Base-by-base conservation (phyloP, 2,329 filamentous ascomycete species). In the Talaromyces verruculosus region DNA sequence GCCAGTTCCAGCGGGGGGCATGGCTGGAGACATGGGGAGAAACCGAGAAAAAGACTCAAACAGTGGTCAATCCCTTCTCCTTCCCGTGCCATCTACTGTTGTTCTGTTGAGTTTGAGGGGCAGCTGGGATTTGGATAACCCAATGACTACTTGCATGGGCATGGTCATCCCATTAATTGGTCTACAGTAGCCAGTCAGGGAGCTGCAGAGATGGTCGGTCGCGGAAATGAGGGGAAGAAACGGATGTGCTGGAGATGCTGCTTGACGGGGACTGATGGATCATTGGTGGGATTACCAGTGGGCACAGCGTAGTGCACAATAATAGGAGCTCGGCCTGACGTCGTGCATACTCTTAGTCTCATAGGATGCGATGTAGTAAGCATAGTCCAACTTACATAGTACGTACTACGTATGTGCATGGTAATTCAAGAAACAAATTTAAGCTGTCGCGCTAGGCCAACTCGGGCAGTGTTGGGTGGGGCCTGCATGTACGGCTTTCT, bases 141-240 rank as follows among this genome's bases (percentile, higher is more conserved):
- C 49, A 53, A 53, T 53, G 35, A 28, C 28, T 13, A 30, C 30
- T 6, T 5, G 15, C 49, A 30, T 33, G 15, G 15, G 15, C 28
- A 33, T 33, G 49, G n/a, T 33, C 49, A 53, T 33, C 35, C 35
- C 57, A 59, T 28, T 17, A 17, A 22, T 43, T 28, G 19, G 35
- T 10, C 25, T 30, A 53, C 7, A 37, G 57, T 25, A 39, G 37
- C 57, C 57, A 59, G 35, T 59, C 35, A 59, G 37, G 13, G 22
- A 41, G 57, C 25, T 43, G 30, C 28, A 47, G 30, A 15, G 41
- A 22, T 22, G 22, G 30, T 62, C 43, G 43, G 43, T 62, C 60
- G 45, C 60, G 60, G 60, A 62, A 62, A 51, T 62, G 60, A 62
- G 60, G 60, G 60, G 60, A 62, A 37, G 11, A 25, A 25, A 25